Evolutionary conservation across 2,329 filamentous ascomycete genomes (phyloP), one percentile per base, ranked within the genome.

Genomic region (Sporothrix humicola): DNA sequence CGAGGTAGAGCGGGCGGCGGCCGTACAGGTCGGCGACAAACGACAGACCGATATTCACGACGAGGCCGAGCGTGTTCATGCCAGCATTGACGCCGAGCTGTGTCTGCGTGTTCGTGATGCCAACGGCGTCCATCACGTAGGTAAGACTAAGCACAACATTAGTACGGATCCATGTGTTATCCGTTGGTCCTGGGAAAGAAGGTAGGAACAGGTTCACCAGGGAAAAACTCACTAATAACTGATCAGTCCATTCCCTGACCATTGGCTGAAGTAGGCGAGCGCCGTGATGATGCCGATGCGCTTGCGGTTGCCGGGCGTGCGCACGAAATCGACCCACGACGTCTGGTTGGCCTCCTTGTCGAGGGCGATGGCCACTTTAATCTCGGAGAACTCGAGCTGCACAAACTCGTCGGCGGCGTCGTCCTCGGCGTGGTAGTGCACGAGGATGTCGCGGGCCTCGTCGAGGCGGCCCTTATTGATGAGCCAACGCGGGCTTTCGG

Each of bases 71-170:
- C 10, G 46, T 31, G 6, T 68, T 50, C 63, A 68, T 50, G 44
- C 63, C 44, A 5, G 63, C 63, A n/a, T 52, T 68, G 63, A 68
- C 46, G n/a, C 63, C 63, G 20, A 66, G 63, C 63, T 50, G 63
- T 23, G 63, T 68, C 63, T 68, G 44, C 23, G 23, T 9, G 15
- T 31, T 68, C 12, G 46, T 50, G 46, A 68, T 68, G 44, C 63
- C 63, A 2, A 68, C 63, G 3, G 63, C 46, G 46, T 52, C 44
- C 63, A 68, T 50, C 4, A 68, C 63, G 12, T 68, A 50, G 15
- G 63, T 52, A 4, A 68, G 44, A 2, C 48, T 50, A 50, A 48
- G 8, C 48, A 50, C 13, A 50, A 3, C 23, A 26, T 26, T 26
- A 26, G 23, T 26, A 26, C 23, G 23, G 1, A 26, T 26, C 23